Evolutionary conservation across 179 eudicot species (phyloP), one percentile per base, ranked within the genome.

Genomic region (Spergularia azorica): DNA sequence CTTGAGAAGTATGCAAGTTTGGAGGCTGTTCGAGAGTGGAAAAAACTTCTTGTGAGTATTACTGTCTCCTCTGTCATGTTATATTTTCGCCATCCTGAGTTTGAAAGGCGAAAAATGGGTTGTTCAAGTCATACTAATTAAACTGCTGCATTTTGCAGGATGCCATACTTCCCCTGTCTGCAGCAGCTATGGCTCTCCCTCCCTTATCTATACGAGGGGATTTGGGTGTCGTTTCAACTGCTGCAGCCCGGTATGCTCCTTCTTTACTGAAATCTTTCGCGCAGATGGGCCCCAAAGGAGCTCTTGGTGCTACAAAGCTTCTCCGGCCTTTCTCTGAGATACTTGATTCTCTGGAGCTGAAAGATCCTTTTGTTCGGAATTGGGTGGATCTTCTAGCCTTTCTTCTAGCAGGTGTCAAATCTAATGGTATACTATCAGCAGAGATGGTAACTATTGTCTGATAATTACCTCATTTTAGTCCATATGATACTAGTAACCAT

Each of bases 181-280:
- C 91, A 71, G 97, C 98, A 73, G 97, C 98, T 70, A 95, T 93
- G 97, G 95, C 97, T 76, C 89, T 93, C 63, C 97, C 98, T 71
- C 98, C 98, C 69, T 75, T 93, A 77, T 93, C 98, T 20, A 91
- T 95, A 9, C 84, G 98, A 76, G 97, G 97, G 32, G 98, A 95
- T 84, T 71, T 82, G 81, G 98, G 97, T 70, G 97, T 93, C 82
- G 81, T 95, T 74, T 90, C 95, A 77, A 93, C 98, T 77, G 96
- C 95, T 80, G 97, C 87, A 68, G 83, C 89, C 75, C 86, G 98
- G 86, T 95, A 93, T 69, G 97, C 87, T 9, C 97, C 97, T 59
- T 91, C 97, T 67, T 87, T 93, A 63, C 70, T 95, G 67, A 91
- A 91, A 87, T 89, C 97, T 46, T 91, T 95, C 78, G 88, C 84